phyloP scores from a whole-genome alignment of 768 basidiomycete species.

The Mycena vulgaris region DNA sequence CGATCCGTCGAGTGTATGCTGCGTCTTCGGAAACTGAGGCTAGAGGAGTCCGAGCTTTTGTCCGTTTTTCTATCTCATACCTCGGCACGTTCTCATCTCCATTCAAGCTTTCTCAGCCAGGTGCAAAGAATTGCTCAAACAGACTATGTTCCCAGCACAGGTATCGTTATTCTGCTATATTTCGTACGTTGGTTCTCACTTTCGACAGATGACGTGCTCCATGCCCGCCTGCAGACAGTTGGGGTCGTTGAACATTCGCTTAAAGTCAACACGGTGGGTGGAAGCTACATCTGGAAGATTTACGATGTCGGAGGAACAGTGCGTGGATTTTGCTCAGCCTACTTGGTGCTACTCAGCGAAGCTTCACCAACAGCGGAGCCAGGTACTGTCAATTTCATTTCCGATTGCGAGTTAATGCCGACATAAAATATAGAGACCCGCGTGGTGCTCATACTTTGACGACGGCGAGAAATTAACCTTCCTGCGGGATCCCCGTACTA shows the following conservation, averaged over 20 bases:
- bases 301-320: slow-evolving; percentile 91
- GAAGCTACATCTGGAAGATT: slow-evolving; percentile 80
- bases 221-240: slow-evolving; percentile 85
- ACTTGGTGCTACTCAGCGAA: slow-evolving; percentile 13
- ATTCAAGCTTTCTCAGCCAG: slow-evolving; percentile 75
- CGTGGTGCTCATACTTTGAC: slow-evolving; percentile 90
- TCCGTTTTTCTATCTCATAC: slow-evolving; percentile 46
- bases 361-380: slow-evolving; percentile 64
- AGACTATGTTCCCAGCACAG: slow-evolving; percentile 81
- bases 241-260: slow-evolving; percentile 86
- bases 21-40: slow-evolving; percentile 69
- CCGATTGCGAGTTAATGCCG: slow-evolving; percentile 21
- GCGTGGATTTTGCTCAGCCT: slow-evolving; percentile 48
- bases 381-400: slow-evolving; percentile 54
- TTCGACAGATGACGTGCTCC: slow-evolving; percentile 78
- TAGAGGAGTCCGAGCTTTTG: slow-evolving; percentile 87
- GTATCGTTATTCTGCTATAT: slow-evolving; percentile 49
- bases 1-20: slow-evolving; percentile 73
- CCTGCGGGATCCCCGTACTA: slow-evolving; percentile 6
- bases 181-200: slow-evolving; percentile 13
- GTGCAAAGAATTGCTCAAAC: slow-evolving; percentile 76
- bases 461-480: slow-evolving; percentile 66
- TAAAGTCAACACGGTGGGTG: slow-evolving; percentile 74
- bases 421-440: slow-evolving; percentile 69
- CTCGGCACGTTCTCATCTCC: slow-evolving; percentile 10